phyloP scores from a whole-genome alignment of 1,139 yeast species.

The Kodamaea plutei region DNA sequence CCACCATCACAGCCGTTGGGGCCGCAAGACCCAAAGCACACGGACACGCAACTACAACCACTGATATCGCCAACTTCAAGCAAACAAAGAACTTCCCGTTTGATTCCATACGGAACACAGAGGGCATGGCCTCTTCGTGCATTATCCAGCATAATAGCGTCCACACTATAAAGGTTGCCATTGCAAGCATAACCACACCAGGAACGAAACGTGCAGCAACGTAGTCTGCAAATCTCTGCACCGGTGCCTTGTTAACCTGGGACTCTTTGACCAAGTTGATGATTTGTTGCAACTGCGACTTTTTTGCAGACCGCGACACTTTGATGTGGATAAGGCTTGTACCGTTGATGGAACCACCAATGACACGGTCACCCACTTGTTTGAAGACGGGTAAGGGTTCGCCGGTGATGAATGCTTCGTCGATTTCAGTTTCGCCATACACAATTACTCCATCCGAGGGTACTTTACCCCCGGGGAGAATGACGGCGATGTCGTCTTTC shows the following conservation, averaged over 20 bases:
- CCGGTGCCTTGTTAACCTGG: constrained; percentile 84
- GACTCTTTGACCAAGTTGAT: constrained; percentile 85
- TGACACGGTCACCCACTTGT: constrained; percentile 53
- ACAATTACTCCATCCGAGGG: constrained; percentile 89
- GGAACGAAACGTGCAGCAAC: constrained; percentile 89
- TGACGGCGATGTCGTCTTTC: constrained; percentile 67
- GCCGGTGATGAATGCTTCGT: constrained; percentile 88
- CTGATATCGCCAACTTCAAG: constrained; percentile 83
- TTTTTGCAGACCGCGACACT: constrained; percentile 70
- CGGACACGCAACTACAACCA: constrained; percentile 95
- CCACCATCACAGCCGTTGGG: constrained; percentile 98
- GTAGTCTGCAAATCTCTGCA: constrained; percentile 82
- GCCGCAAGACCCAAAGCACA: constrained; percentile 97
- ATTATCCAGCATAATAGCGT: constrained; percentile 28
- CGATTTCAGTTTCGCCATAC: constrained; percentile 75
- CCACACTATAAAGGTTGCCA: constrained; percentile 73
- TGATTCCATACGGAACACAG: constrained; percentile 46
- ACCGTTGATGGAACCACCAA: constrained; percentile 92
- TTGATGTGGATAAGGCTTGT: constrained; percentile 65
- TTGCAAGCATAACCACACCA: constrained; percentile 55
- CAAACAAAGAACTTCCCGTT: constrained; percentile 66
- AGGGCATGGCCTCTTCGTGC: constrained; percentile 43
- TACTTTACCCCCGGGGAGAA: constrained; percentile 81
- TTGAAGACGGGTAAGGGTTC: constrained; percentile 78
- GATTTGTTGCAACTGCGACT: constrained; percentile 83